Evolutionary conservation across 345 rosid genomes (phyloP).

Genomic region (Boechera retrofracta): DNA sequence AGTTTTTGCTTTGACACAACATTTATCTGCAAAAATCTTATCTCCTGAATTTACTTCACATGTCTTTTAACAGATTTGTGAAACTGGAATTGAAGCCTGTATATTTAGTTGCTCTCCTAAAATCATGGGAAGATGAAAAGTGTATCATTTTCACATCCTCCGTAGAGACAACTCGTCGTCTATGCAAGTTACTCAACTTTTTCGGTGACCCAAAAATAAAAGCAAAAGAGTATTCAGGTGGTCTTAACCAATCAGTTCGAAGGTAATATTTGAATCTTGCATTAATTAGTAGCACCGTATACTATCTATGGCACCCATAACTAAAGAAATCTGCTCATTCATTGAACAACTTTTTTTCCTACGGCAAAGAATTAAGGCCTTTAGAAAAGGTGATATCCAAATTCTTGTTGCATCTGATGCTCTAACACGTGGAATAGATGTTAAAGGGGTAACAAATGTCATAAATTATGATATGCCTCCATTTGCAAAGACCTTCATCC

Average conservation of each 20-base stretch:
- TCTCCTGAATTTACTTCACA: not conserved
- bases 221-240: slow-evolving; percentile 88
- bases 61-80: slow-evolving; percentile 64
- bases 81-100: slow-evolving; percentile 74
- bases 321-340: slow-evolving; percentile 4
- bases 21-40: slow-evolving; percentile 18
- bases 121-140: slow-evolving; percentile 75
- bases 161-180: slow-evolving; percentile 84
- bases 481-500: slow-evolving; percentile 78
- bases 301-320: not conserved
- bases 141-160: slow-evolving; percentile 88
- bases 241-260: slow-evolving; percentile 75
- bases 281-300: not conserved
- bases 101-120: slow-evolving; percentile 77
- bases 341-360: slow-evolving; percentile 24
- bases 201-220: slow-evolving; percentile 74
- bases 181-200: slow-evolving; percentile 75
- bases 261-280: slow-evolving; percentile 56
- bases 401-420: slow-evolving; percentile 97
- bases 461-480: slow-evolving; percentile 89
- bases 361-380: slow-evolving; percentile 85
- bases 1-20: not conserved
- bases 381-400: slow-evolving; percentile 77
- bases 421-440: slow-evolving; percentile 97
- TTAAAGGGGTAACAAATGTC: slow-evolving; percentile 87